Evolutionary conservation across 169 alveolate genomes (phyloP).

Genomic region (Plasmodium inui): DNA sequence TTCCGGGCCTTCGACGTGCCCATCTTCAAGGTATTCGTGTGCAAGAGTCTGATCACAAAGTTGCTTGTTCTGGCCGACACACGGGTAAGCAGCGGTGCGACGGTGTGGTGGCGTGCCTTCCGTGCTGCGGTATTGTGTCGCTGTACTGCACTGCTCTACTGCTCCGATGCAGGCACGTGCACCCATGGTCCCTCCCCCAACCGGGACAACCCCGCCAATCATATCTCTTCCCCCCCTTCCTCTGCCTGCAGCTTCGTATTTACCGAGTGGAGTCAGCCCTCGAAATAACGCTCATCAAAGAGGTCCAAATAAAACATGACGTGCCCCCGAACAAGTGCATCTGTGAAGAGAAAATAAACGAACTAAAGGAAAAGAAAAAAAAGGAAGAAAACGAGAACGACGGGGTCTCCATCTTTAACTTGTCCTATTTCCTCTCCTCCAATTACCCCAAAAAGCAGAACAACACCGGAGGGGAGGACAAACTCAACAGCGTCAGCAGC

Average conservation of each 20-base stretch:
- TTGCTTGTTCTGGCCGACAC: conserved; percentile 24
- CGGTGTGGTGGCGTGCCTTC: background rate
- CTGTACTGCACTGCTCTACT: no score
- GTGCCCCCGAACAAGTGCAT: conserved; percentile 49
- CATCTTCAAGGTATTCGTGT: conserved; percentile 26
- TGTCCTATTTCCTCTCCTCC: conserved; percentile 62
- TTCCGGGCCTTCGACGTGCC: conserved; percentile 54
- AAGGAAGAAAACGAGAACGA: conserved; percentile 55
- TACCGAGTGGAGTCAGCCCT: conserved; percentile 9
- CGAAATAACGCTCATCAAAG: conserved; percentile 19
- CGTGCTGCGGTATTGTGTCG: no score
- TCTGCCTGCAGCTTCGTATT: conserved; percentile 31
- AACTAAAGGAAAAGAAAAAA: conserved; percentile 38
- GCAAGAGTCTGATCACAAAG: conserved; percentile 12
- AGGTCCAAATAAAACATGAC: conserved; percentile 52
- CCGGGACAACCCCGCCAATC: background rate
- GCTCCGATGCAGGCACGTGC: background rate
- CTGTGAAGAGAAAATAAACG: conserved; percentile 49
- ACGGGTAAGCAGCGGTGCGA: background rate
- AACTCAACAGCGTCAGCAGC: background rate
- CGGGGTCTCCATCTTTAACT: conserved; percentile 51
- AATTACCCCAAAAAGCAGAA: conserved; percentile 44
- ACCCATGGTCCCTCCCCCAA: background rate
- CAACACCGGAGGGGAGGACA: conserved; percentile 42
- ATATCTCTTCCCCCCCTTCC: background rate